These are phyloP conservation scores for Immersiella caudata DNA, from an alignment of 495 filamentous ascomycete genomes.

Conservation along the genomic window DNA sequence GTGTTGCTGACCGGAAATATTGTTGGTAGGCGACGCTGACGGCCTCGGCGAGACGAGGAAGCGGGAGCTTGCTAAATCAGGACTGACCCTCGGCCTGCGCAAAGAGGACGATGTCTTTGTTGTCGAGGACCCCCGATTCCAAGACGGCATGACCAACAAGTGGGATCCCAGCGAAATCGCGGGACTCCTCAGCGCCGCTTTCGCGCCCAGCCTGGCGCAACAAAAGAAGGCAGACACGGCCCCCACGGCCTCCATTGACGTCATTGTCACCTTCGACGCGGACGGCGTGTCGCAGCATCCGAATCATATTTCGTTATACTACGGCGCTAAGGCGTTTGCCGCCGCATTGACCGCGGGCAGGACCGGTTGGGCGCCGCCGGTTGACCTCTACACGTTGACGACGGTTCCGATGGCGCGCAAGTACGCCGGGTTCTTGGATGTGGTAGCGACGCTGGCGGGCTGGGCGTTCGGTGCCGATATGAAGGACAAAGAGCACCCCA, in stretches of 20 bases:
- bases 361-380: constrained; percentile 68
- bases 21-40: constrained; percentile 72
- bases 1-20: neutral
- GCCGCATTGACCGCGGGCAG: constrained; percentile 62
- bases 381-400: constrained; percentile 81
- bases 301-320: constrained; percentile 86
- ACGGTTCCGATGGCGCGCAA: constrained; percentile 73
- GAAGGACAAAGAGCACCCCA: constrained; percentile 48
- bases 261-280: constrained; percentile 85
- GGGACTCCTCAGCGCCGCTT: constrained; percentile 65
- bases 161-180: constrained; percentile 76
- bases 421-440: constrained; percentile 77
- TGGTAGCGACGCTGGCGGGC: constrained; percentile 61
- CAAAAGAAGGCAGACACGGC: constrained; percentile 37
- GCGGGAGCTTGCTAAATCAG: constrained; percentile 79
- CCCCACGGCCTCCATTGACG: constrained; percentile 69
- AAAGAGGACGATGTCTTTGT: constrained; percentile 75
- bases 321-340: constrained; percentile 76
- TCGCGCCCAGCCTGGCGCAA: constrained; percentile 61
- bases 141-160: constrained; percentile 76
- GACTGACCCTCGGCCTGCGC: constrained; percentile 71
- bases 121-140: constrained; percentile 78
- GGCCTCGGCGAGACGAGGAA: constrained; percentile 81
- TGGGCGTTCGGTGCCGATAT: constrained; percentile 44
- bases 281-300: constrained; percentile 80